phyloP scores from a whole-genome alignment of 345 rosid genomes.

The Balakata baccata region DNA sequence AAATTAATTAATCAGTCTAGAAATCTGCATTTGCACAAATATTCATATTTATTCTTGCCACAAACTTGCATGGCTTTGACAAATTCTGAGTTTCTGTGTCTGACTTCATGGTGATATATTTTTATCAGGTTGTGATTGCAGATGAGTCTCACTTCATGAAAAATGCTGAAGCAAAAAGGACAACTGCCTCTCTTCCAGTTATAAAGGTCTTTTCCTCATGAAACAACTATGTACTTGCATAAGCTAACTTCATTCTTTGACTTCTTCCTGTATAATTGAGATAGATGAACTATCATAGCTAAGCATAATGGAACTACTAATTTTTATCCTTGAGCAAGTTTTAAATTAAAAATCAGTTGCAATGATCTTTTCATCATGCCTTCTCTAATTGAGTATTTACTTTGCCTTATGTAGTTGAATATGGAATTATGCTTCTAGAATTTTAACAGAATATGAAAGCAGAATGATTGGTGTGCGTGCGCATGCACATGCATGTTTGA shows the following conservation, averaged over 20 bases:
- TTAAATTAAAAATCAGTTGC: neutral
- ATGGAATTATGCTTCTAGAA: too few relatives aligned
- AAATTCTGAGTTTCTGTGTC: neutral
- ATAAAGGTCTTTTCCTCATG: slow-evolving; percentile 58
- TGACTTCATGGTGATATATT: slow-evolving; percentile 12
- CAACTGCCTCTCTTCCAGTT: slow-evolving; percentile 71
- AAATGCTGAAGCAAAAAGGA: slow-evolving; percentile 97
- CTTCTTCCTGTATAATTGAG: neutral
- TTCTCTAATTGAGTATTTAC: neutral
- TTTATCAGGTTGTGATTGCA: slow-evolving; percentile 82
- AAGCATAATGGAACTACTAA: neutral
- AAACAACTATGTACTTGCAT: slow-evolving; percentile 15
- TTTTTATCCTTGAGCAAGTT: neutral
- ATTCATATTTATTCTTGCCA: neutral
- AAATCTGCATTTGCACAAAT: neutral
- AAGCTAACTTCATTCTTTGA: slow-evolving; percentile 5
- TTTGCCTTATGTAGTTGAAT: too few relatives aligned
- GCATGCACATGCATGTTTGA: too few relatives aligned
- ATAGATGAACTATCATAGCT: neutral
- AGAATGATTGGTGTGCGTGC: too few relatives aligned
- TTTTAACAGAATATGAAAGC: too few relatives aligned
- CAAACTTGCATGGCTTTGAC: neutral
- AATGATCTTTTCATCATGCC: neutral
- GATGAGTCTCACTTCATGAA: slow-evolving; percentile 95
- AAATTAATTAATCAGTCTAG: neutral